Evolutionary conservation across 2,329 filamentous ascomycete species (phyloP), one percentile per base, ranked within the genome.

Genomic region (Calonectria ilicicola): DNA sequence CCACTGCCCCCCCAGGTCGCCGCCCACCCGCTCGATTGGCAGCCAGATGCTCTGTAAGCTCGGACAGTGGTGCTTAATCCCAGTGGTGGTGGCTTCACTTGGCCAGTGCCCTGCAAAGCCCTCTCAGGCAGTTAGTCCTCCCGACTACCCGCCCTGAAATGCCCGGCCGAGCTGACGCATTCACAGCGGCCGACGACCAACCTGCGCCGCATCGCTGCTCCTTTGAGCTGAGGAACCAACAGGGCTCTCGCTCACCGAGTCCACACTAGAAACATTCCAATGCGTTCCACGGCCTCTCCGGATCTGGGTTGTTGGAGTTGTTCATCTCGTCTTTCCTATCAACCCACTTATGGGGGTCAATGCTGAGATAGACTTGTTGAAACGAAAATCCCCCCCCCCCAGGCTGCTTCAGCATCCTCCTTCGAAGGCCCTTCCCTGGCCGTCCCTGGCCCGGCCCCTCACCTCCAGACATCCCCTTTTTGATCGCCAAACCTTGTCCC

Each of bases 231-330:
- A 42, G 69, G 49, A 19, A 60, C 68, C 65, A 29, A 26, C 58
- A 56, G 56, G 23, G 65, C 65, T 47, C 27, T 29, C 63, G 38
- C 67, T 69, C 46, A 40, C 65, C 70, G 64, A 77, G 69, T 49
- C 63, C 35, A 44, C 70, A 56, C 65, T 75, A 76, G 72, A 72
- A 60, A 53, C 63, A 53, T 56, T 67, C 65, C 42, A 29, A 60
- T 29, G 60, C 65, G 56, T 69, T 44, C 58, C 26, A 67, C 75
- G 77, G 77, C 21, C 69, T 71, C 69, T 69, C 76, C 75, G 77
- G 29, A 29, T 17, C 44, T 44, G 6, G 26, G 29, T n/a, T 49
- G 58, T 69, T 64, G 58, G 46, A 40, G 46, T 53, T 56, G 56
- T 35, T 35, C 27, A 46, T 65, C 27, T 60, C 40, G 62, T 63